Conservation (phyloP, 768 basidiomycete species). For the Boletus barrowsii region DNA sequence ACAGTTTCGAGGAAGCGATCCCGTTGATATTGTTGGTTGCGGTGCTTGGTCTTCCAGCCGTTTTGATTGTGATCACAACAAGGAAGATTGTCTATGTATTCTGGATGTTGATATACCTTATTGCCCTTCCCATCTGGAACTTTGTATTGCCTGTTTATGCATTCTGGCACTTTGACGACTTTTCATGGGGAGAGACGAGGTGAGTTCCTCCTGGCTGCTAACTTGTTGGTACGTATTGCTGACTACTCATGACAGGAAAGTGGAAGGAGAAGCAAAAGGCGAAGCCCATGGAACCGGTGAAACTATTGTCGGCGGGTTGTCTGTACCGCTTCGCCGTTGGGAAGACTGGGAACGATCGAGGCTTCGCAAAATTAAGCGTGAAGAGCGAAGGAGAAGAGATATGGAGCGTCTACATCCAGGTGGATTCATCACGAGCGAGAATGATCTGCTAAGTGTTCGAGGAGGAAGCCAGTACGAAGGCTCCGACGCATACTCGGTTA, state of each 20-base stretch:
- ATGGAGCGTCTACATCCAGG: conserved; percentile 75
- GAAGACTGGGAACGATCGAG: conserved; percentile 99
- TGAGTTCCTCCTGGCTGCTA: conserved; percentile 33
- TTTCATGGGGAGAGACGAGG: conserved; percentile 99
- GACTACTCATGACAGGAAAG: conserved; percentile 59
- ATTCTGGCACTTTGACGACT: conserved; percentile 99
- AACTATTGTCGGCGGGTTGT: conserved; percentile 47
- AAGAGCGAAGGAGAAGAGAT: conserved; percentile 77
- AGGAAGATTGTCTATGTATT: conserved; percentile 93
- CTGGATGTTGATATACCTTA: conserved; percentile 96
- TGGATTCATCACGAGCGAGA: conserved; percentile 61
- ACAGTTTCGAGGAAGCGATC: conserved; percentile 87
- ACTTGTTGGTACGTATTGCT: conserved; percentile 1
- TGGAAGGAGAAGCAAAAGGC: conserved; percentile 84
- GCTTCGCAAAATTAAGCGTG: conserved; percentile 84
- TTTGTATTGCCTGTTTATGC: conserved; percentile 91
- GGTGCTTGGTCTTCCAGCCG: conserved; percentile 89
- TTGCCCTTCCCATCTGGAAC: conserved; percentile 95
- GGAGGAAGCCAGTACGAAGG: conserved; percentile 68
- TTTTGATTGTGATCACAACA: conserved; percentile 92
- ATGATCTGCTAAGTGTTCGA: conserved; percentile 58
- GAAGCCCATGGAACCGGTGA: conserved; percentile 73
- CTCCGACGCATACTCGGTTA: conserved; percentile 76
- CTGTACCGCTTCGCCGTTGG: conserved; percentile 94
- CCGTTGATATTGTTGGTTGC: conserved; percentile 85